Evolutionary conservation across 2,329 filamentous ascomycete species (phyloP), one percentile per base, ranked within the genome.

Genomic region (Neurospora sp.): DNA sequence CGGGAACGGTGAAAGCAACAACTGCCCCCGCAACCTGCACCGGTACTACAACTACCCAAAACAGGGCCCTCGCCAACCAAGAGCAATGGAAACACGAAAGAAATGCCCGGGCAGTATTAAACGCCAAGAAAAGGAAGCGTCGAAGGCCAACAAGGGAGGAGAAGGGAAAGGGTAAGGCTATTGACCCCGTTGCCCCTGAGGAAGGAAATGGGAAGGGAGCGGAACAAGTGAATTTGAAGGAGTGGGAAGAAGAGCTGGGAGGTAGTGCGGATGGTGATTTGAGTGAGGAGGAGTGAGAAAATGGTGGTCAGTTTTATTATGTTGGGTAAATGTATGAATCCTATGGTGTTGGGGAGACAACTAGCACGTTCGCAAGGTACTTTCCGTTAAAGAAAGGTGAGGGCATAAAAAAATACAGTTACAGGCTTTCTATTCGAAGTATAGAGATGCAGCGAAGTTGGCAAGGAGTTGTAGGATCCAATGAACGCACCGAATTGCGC

Each of bases 171-270:
- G 23, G 33, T 2, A 41, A 67, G 8, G 66, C 66, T 41, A 5
- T 17, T 43, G 38, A 28, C 4, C 17, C 33, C 11, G 33, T 57
- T 4, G 19, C 0, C 0, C 2, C 11, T 6, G 0, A 0, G 0
- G 12, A 57, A 8, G 46, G 19, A 2, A 52, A 3, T 28, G 23
- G 12, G 2, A 62, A 33, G 3, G 12, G 6, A 4, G 12, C 19
- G 6, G 19, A 12, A 46, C n/a, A 23, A 15, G 46, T 6, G 1
- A 8, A 8, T 57, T 1, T 36, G 12, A 3, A n/a, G 8, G 28
- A 8, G 46, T 8, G 46, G 52, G 52, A 8, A 2, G 28, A 10
- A 5, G 52, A 62, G 52, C 17, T 17, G 6, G 52, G 15, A 8
- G 46, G 11, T 15, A 23, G 12, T 1, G 46, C 15, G 23, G 52